Evolutionary conservation across 441 rosid species (phyloP).

Genomic region (Jatropha podagrica): DNA sequence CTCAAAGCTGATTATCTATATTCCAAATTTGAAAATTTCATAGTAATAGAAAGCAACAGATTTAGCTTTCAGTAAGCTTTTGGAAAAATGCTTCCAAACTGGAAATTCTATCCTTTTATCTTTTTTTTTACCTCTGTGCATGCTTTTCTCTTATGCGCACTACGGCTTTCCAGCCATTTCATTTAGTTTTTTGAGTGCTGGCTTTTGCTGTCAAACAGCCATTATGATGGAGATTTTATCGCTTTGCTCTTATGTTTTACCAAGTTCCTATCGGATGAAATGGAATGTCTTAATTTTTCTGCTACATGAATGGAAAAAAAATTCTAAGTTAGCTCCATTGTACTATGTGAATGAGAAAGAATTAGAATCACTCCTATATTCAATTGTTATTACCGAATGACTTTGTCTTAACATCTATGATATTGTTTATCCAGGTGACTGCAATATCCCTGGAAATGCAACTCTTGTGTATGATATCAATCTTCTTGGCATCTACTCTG

Average conservation of each 20-base stretch:
- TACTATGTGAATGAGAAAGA: neutral
- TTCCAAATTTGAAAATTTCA: neutral
- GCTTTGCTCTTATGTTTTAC: neutral
- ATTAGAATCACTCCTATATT: neutral
- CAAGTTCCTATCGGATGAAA: neutral
- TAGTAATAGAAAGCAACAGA: neutral
- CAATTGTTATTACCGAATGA: neutral
- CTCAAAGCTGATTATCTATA: neutral
- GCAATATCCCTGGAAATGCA: slow-evolving; percentile 91
- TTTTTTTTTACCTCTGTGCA: neutral
- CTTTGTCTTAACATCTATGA: slow-evolving; percentile 17
- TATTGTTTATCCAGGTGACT: slow-evolving; percentile 59
- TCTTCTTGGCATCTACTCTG: slow-evolving; percentile 67
- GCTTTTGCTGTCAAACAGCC: slow-evolving; percentile 10
- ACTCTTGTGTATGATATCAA: slow-evolving; percentile 85
- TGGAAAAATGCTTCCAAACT: neutral
- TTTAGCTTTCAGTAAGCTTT: neutral
- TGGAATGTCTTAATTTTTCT: neutral
- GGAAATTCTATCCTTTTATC: neutral
- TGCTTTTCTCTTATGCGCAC: neutral
- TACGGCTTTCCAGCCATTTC: neutral
- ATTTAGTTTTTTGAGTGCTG: neutral
- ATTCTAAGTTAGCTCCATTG: neutral
- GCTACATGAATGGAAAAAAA: neutral
- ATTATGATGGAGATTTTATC: neutral